A percentile compares a stretch with the other conserved stretches of the same genome.
Conservation (phyloP, 1,139 yeast genomes). For the Lodderomyces margitis region DNA sequence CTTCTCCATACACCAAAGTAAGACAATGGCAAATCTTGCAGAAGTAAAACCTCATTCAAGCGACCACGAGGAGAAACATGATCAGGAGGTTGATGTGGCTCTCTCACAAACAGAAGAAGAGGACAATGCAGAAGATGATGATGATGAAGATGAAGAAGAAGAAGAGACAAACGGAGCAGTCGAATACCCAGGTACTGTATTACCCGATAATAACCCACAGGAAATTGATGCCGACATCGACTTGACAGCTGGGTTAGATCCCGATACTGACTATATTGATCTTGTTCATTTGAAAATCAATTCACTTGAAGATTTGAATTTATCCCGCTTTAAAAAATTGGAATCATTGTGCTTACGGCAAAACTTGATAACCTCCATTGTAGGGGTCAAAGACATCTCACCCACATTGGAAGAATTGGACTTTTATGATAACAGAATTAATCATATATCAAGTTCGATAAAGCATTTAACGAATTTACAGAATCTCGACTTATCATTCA, state of each 20-base stretch:
- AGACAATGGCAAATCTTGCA: not conserved
- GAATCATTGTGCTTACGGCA: constrained; percentile 76
- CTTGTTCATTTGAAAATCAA: constrained; percentile 75
- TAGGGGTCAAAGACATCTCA: constrained; percentile 62
- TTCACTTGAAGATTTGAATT: constrained; percentile 63
- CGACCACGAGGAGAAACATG: not conserved
- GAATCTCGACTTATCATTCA: constrained; percentile 81
- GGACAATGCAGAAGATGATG: constrained; percentile 26
- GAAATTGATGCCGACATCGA: constrained; percentile 53
- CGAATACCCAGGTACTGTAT: constrained; percentile 47
- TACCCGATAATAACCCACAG: constrained; percentile 54
- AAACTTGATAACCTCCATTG: constrained; percentile 71
- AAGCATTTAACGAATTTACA: constrained; percentile 58
- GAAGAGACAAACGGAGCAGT: constrained; percentile 26
- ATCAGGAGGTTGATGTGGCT: not conserved
- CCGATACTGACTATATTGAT: constrained; percentile 68
- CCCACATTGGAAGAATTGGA: constrained; percentile 74
- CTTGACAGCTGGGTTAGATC: constrained; percentile 58
- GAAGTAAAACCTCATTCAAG: not conserved
- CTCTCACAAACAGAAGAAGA: constrained; percentile 15
- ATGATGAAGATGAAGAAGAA: constrained; percentile 21
- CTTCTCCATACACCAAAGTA: no score
- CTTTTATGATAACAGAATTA: constrained; percentile 86
- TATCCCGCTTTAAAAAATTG: constrained; percentile 57
- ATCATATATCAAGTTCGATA: constrained; percentile 73